A percentile compares a stretch with the other conserved stretches of the same genome.
phyloP scores from a whole-genome alignment of 441 rosid species.

The Eutrema salsugineum region DNA sequence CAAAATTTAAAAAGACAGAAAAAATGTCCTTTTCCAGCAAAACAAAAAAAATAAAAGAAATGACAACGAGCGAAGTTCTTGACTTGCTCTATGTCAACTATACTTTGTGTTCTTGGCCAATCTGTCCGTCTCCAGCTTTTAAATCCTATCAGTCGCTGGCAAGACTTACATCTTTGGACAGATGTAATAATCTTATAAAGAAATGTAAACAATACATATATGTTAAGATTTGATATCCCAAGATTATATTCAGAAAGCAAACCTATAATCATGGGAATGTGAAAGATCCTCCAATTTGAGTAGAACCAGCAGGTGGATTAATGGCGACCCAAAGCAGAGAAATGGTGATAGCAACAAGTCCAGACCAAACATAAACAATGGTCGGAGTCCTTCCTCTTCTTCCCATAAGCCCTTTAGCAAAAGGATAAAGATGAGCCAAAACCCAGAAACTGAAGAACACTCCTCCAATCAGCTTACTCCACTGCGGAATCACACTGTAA shows the following conservation, averaged over 20 bases:
- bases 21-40: slow-evolving; percentile 25
- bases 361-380: slow-evolving; percentile 94
- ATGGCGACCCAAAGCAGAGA: slow-evolving; percentile 95
- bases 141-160: background rate
- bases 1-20: slow-evolving; percentile 22
- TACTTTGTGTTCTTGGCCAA: slow-evolving; percentile 16
- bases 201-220: background rate
- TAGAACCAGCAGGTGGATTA: slow-evolving; percentile 71
- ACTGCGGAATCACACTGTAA: slow-evolving; percentile 71
- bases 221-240: background rate
- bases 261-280: slow-evolving; percentile 67
- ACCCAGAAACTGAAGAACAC: slow-evolving; percentile 97
- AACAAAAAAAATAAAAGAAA: background rate
- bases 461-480: slow-evolving; percentile 83
- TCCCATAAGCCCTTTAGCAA: slow-evolving; percentile 93
- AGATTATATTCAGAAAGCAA: slow-evolving; percentile 12
- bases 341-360: slow-evolving; percentile 86
- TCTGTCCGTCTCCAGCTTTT: slow-evolving; percentile 6
- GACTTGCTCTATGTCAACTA: slow-evolving; percentile 11
- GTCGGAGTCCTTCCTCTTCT: slow-evolving; percentile 92
- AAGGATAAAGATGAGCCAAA: slow-evolving; percentile 86
- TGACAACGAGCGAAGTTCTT: slow-evolving; percentile 11
- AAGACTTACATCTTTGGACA: slow-evolving; percentile 8
- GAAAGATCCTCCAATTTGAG: slow-evolving; percentile 82
- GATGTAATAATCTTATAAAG: background rate